Evolutionary conservation across 495 filamentous ascomycete species (phyloP).

Genomic region (Aspergillus asperescens): DNA sequence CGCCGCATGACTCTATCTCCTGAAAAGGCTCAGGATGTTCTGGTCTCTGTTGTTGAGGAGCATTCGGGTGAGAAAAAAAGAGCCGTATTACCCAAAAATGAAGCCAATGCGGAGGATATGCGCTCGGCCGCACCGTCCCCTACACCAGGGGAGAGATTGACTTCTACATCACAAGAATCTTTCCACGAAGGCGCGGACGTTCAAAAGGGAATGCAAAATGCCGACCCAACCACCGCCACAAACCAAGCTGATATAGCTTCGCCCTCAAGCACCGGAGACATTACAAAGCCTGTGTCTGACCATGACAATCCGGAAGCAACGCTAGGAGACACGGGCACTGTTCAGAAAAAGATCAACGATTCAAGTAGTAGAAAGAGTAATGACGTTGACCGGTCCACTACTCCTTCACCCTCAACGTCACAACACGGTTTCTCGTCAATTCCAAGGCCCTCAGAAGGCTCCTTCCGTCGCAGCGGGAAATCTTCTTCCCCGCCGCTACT

Average conservation of each 20-base stretch:
- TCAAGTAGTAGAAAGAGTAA: constrained; percentile 10
- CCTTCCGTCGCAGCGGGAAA: constrained; percentile 32
- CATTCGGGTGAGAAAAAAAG: constrained; percentile 43
- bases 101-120: constrained; percentile 11
- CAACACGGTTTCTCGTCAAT: constrained; percentile 42
- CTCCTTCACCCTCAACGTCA: constrained; percentile 21
- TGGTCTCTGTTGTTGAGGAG: constrained; percentile 66
- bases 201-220: constrained; percentile 56
- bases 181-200: constrained; percentile 16
- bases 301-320: constrained; percentile 11
- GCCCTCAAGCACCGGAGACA: constrained; percentile 9
- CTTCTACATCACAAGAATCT: constrained; percentile 22
- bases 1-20: constrained; percentile 55
- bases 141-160: constrained; percentile 14
- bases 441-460: constrained; percentile 46
- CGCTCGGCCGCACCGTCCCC: constrained; percentile 18
- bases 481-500: constrained; percentile 59
- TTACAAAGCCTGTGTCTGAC: constrained; percentile 10
- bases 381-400: background rate
- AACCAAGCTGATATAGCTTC: constrained; percentile 25
- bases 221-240: constrained; percentile 64
- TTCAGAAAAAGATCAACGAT: background rate
- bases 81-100: constrained; percentile 11
- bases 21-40: constrained; percentile 62
- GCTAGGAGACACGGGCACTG: background rate